Base-by-base conservation (phyloP, 106 monocot genomes). In the Narthecium ossifragum region DNA sequence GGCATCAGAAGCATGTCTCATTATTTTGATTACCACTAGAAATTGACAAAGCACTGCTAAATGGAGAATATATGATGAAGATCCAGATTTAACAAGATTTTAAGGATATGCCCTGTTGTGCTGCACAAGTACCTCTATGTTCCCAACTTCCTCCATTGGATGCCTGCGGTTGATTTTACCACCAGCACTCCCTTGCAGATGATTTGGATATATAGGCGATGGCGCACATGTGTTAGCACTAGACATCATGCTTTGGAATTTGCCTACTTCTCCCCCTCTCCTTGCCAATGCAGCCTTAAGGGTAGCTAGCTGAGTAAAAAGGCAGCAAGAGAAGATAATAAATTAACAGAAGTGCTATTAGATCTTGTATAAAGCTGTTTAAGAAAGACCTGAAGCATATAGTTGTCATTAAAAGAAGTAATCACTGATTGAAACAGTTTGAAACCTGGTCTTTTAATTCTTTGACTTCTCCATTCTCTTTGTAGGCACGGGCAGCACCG, bases 401-500 rank as follows among this genome's bases (percentile, higher is more conserved):
- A n/a, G n/a, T n/a, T n/a, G n/a, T n/a, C n/a, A n/a, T n/a, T 43
- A 18, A 18, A 43, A 43, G 18, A 43, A 43, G 0, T 17, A 43
- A 43, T 13, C 11, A 12, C 2, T 17, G 14, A 43, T 17, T 43
- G 43, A 18, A 43, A 11, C 17, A 12, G 10, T 17, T 13, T 17
- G 12, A 4, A 26, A 99, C 98, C 98, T 99, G 87, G 54, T 85
- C 87, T 66, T 68, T 99, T 21, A 99, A 87, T 55, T 81, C 81
- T 62, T 80, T 99, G 31, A 80, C 85, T 62, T 99, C 98, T 45
- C 65, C 51, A 46, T 15, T 80, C 37, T 99, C 91, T 70, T 88
- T 99, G 26, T 99, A 91, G 36, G 50, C 26, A 23, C 61, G 73
- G 6, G 91, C 91, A 33, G 87, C 77, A 65, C 98, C 98, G 28